Evolutionary conservation across 2,329 filamentous ascomycete species (phyloP).

Genomic region (Alternaria consortialis): DNA sequence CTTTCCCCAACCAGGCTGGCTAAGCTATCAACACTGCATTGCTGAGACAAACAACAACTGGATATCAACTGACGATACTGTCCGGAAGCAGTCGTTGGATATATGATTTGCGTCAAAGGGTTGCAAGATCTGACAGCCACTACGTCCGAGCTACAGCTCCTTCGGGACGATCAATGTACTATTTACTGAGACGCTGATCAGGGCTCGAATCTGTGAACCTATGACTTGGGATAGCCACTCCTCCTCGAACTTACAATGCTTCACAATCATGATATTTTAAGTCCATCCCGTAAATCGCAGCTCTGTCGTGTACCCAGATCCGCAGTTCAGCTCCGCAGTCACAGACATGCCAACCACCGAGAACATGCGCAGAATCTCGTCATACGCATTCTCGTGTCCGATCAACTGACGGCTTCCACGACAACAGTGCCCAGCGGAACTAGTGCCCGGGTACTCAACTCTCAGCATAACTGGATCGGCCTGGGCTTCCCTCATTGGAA

Average conservation of each 20-base stretch:
- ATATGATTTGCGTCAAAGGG: not conserved
- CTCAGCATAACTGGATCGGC: not conserved
- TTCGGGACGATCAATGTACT: not conserved
- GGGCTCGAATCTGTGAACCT: not conserved
- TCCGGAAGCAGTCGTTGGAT: not conserved
- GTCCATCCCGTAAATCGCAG: not conserved
- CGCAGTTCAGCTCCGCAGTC: conserved; percentile 1
- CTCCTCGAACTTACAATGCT: not conserved
- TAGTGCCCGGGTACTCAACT: conserved; percentile 4
- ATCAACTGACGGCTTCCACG: conserved; percentile 15
- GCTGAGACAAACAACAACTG: conserved; percentile 20
- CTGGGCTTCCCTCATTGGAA: not conserved
- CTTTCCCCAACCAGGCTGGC: conserved; percentile 21
- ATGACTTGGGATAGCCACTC: not conserved
- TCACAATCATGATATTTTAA: not conserved
- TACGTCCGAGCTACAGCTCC: conserved; percentile 4
- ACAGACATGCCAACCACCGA: conserved; percentile 15
- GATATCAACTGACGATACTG: conserved; percentile 16
- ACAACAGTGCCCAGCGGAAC: conserved; percentile 7
- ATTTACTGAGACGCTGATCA: not conserved
- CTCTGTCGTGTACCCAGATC: not conserved
- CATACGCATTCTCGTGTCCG: conserved; percentile 24
- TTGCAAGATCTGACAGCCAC: not conserved
- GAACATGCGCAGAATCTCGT: conserved; percentile 26
- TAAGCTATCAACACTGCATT: conserved; percentile 15